Percentiles rank a stretch among this genome's conserved stretches.
Evolutionary conservation across 306 rosid species (phyloP).

Genomic region (Amphicarpaea edgeworthii): DNA sequence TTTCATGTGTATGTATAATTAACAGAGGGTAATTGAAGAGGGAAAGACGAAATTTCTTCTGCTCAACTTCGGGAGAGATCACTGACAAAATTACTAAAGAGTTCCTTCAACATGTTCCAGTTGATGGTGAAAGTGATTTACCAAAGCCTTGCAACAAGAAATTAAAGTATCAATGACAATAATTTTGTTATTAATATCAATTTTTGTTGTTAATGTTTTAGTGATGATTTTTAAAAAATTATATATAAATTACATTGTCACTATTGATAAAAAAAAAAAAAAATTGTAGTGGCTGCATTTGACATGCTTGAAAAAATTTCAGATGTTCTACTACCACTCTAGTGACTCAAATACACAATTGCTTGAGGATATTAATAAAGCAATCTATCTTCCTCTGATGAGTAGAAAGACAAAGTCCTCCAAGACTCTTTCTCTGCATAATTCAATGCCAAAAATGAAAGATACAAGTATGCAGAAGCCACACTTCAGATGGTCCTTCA

Average conservation of each 20-base stretch:
- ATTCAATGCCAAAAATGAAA: slow-evolving; percentile 5
- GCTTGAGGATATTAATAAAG: slow-evolving; percentile 48
- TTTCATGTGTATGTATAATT: neutral
- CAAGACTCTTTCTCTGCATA: neutral
- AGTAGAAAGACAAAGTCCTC: neutral
- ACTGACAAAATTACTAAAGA: slow-evolving; percentile 37
- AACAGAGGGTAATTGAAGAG: slow-evolving; percentile 53
- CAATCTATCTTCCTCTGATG: slow-evolving; percentile 46
- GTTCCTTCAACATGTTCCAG: slow-evolving; percentile 35
- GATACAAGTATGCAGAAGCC: neutral
- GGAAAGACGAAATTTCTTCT: slow-evolving; percentile 42
- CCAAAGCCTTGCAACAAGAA: slow-evolving; percentile 33
- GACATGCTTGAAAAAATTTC: slow-evolving; percentile 50
- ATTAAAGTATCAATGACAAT: too few relatives aligned
- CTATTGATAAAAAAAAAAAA: too few relatives aligned
- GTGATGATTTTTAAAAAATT: too few relatives aligned
- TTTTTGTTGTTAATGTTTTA: too few relatives aligned
- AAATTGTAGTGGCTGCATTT: slow-evolving; percentile 48
- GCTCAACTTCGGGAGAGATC: slow-evolving; percentile 33
- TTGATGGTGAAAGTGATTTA: slow-evolving; percentile 38
- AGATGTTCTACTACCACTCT: slow-evolving; percentile 51
- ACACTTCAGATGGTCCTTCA: neutral
- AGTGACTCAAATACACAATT: slow-evolving; percentile 43
- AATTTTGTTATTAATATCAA: too few relatives aligned
- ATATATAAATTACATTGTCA: too few relatives aligned